Evolutionary conservation across 306 rosid genomes (phyloP).

Genomic region (Leucaena leucocephala): DNA sequence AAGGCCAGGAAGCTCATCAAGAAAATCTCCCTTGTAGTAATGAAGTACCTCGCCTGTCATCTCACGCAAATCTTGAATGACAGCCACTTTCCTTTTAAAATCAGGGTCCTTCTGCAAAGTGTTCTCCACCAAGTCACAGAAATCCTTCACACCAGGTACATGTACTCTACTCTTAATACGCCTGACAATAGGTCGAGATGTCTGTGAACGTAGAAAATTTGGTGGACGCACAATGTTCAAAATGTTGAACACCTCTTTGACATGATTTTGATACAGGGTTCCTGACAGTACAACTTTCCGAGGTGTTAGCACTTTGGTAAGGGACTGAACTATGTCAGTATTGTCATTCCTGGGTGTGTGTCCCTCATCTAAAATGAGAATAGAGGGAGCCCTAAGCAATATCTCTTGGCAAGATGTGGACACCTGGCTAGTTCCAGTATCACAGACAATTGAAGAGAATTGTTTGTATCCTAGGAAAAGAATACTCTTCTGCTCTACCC

Average conservation of each 20-base stretch:
- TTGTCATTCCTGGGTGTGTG: constrained; percentile 91
- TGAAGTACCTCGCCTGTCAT: constrained; percentile 87
- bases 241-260: constrained; percentile 84
- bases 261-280: constrained; percentile 89
- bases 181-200: constrained; percentile 67
- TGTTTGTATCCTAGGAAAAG: constrained; percentile 94
- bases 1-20: constrained; percentile 96
- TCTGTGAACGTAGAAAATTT: constrained; percentile 65
- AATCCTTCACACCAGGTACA: constrained; percentile 55
- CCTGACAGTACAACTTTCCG: constrained; percentile 91
- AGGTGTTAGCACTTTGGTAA: constrained; percentile 75
- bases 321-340: constrained; percentile 82
- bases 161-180: constrained; percentile 75
- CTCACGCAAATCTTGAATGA: constrained; percentile 90
- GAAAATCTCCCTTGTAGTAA: constrained; percentile 92
- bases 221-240: constrained; percentile 79
- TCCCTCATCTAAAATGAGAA: constrained; percentile 95
- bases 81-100: constrained; percentile 75
- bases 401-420: constrained; percentile 67
- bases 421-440: constrained; percentile 40
- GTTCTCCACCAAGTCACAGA: constrained; percentile 73
- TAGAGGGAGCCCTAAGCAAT: constrained; percentile 72
- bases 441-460: constrained; percentile 78
- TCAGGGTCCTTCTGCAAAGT: constrained; percentile 83
- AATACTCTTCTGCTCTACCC: constrained; percentile 76